These are phyloP conservation scores for Hura crepitans DNA, from an alignment of 441 rosid species.

Conservation along the genomic window DNA sequence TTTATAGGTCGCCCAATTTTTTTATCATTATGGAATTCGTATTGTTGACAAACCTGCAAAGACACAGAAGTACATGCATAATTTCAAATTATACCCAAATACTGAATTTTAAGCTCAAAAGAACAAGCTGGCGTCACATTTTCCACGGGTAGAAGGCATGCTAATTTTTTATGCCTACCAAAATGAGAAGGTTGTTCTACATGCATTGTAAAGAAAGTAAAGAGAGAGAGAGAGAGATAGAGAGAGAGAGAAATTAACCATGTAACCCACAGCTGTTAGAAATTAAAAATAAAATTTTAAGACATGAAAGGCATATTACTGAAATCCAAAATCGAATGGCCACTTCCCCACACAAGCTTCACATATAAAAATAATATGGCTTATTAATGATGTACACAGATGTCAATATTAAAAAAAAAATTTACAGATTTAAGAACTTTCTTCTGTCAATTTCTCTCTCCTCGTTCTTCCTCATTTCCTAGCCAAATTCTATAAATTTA, in stretches of 20 bases:
- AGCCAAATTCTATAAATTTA: too few relatives aligned
- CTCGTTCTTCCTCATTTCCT: too few relatives aligned
- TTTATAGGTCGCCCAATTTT: constrained; percentile 81
- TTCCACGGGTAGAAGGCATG: background rate
- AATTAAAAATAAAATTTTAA: background rate
- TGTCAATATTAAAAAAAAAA: too few relatives aligned
- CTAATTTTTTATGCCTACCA: background rate
- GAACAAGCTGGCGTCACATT: background rate
- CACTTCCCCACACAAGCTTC: background rate
- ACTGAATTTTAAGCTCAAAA: background rate
- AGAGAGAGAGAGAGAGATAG: background rate
- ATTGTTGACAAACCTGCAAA: constrained; percentile 94
- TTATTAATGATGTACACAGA: too few relatives aligned
- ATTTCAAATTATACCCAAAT: background rate
- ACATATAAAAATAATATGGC: background rate
- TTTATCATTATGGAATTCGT: constrained; percentile 87
- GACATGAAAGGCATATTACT: background rate
- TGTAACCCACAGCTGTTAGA: constrained; percentile 1
- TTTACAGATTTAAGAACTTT: too few relatives aligned
- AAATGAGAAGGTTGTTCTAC: background rate
- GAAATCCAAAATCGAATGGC: background rate
- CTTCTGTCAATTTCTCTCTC: too few relatives aligned
- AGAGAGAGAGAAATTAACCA: background rate
- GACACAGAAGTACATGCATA: constrained; percentile 16
- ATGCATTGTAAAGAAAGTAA: background rate